Base-by-base conservation (phyloP, 768 basidiomycete genomes). In the Lentinula sp. region DNA sequence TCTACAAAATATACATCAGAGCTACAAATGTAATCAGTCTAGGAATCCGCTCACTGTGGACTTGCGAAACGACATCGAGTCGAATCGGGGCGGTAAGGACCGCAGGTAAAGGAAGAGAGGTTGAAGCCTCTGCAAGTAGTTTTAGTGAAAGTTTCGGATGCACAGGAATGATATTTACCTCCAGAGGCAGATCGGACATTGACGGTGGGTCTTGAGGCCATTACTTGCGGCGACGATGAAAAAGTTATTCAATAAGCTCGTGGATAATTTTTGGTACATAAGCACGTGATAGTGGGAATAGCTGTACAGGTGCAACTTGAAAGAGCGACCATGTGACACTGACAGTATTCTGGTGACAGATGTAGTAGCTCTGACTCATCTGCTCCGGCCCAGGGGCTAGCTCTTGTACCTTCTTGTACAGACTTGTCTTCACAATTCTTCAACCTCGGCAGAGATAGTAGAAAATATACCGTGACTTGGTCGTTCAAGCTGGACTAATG, bases 51-150 rank as follows among this genome's bases (percentile, higher is more conserved):
- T 80, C 76, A 98, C 97, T 99, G 91, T 98, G 95, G 62, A 99
- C 93, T 77, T 95, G 94, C 63, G 92, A 85, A 69, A 99, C 96
- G 66, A 99, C 95, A 84, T 99, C 97, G 73, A 96, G 87, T 77
- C 97, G 85, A 78, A 99, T 98, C 71, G 97, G 96, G 42, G 96
- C 97, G 69, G 94, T 95, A 72, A 99, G 81, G 72, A 99, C 97
- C 70, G 94, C 93, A 57, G 96, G 94, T 68, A 95, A 90, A 60
- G 93, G 91, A 57, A 95, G 86, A 51, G 94, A 96, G 74, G 84
- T 81, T 45, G 93, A 92, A 48, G 90, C 80, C 84, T 94, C 92
- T 91, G 66, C 37, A 62, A 66, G 55, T 48, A 36, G 6, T 7
- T 15, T 46, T 23, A 0, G 33, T 3, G 33, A 57, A 41, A 9